phyloP scores from a whole-genome alignment of 2,329 filamentous ascomycete species.

The Pestalotiopsis sp. region DNA sequence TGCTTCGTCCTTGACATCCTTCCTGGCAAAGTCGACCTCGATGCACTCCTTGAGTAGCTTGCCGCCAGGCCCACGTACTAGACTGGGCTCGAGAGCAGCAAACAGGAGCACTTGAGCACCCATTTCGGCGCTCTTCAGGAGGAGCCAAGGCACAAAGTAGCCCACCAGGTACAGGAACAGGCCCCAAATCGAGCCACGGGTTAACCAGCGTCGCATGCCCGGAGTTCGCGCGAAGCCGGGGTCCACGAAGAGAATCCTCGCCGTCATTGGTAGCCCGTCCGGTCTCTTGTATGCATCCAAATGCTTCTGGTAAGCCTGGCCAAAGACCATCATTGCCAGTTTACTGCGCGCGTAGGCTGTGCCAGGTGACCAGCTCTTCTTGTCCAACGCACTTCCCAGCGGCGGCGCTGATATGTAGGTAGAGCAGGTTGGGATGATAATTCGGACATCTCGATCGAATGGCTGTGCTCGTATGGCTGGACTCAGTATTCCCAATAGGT shows the following conservation, averaged over 20 bases:
- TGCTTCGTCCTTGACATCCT: constrained; percentile 77
- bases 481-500: constrained; percentile 86
- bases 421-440: constrained; percentile 85
- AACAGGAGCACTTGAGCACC: constrained; percentile 87
- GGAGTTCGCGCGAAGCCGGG: constrained; percentile 85
- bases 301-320: constrained; percentile 89
- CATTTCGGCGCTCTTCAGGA: constrained; percentile 82
- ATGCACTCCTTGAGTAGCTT: constrained; percentile 87
- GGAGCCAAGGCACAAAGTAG: constrained; percentile 83
- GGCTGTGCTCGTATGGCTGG: constrained; percentile 90
- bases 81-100: constrained; percentile 79
- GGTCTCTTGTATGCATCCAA: constrained; percentile 82
- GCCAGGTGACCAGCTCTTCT: constrained; percentile 56
- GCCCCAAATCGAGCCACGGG: constrained; percentile 80
- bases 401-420: constrained; percentile 82
- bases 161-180: constrained; percentile 74
- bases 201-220: constrained; percentile 85
- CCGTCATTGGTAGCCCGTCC: constrained; percentile 79
- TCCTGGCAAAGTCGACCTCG: constrained; percentile 70
- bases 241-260: constrained; percentile 84
- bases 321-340: constrained; percentile 87
- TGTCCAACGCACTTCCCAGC: constrained; percentile 54
- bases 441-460: constrained; percentile 87
- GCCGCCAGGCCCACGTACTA: constrained; percentile 67
- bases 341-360: constrained; percentile 67